These are phyloP conservation scores for Coemansia sp. DNA, from an alignment of 192 early-diverging fungal genomes.

Conservation along the genomic window DNA sequence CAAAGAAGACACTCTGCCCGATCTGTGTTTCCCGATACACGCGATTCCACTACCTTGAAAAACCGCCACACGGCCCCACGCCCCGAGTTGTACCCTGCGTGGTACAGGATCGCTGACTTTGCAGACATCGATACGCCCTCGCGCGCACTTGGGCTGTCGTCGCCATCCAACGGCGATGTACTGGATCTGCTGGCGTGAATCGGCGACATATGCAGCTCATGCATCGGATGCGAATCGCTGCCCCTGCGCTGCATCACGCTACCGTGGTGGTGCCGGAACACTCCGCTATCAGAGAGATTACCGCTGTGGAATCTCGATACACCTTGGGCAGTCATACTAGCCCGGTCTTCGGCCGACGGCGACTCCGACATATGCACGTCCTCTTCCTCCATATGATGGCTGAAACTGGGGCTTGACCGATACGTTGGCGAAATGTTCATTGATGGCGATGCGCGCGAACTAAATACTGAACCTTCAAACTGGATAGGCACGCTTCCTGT, in stretches of 20 bases:
- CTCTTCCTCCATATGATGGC: slow-evolving; percentile 35
- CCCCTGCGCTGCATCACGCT: neutral
- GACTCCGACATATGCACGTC: slow-evolving; percentile 54
- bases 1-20: no score
- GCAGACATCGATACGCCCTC: slow-evolving; percentile 45
- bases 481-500: neutral
- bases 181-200: neutral
- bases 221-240: slow-evolving; percentile 1
- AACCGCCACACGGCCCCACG: slow-evolving; percentile 56
- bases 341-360: slow-evolving; percentile 19
- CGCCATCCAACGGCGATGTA: slow-evolving; percentile 4
- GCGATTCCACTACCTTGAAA: slow-evolving; percentile 46
- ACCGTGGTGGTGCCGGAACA: slow-evolving; percentile 11
- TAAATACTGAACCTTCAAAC: neutral
- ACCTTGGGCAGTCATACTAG: slow-evolving; percentile 7
- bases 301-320: slow-evolving; percentile 15
- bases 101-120: slow-evolving; percentile 44
- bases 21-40: slow-evolving; percentile 54
- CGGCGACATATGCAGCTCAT: neutral
- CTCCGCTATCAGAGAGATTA: slow-evolving; percentile 10
- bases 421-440: neutral
- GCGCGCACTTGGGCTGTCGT: slow-evolving; percentile 5
- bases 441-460: neutral
- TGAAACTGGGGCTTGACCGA: slow-evolving; percentile 7
- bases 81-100: slow-evolving; percentile 47